A percentile compares a stretch with the other conserved stretches of the same genome.
Evolutionary conservation across 805 yeast species (phyloP).

Genomic region (Phaffomyces antillensis): DNA sequence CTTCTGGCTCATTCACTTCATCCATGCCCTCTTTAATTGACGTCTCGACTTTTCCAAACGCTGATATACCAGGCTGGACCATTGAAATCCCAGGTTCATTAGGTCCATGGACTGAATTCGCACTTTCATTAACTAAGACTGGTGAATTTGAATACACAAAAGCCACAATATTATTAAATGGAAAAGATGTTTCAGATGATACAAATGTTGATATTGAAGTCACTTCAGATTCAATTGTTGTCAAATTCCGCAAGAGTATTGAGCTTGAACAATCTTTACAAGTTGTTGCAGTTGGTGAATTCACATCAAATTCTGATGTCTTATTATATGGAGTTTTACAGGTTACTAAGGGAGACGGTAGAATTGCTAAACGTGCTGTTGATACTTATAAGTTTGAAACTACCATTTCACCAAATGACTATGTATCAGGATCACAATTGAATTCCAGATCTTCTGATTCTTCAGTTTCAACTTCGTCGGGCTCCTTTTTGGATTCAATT

Average conservation of each 20-base stretch:
- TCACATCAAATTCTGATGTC: neutral
- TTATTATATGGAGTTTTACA: neutral
- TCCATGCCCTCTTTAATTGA: no score
- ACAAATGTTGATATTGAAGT: neutral
- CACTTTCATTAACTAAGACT: constrained; percentile 2
- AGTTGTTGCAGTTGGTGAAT: neutral
- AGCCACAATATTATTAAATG: constrained; percentile 5
- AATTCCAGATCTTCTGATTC: neutral
- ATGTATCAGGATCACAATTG: neutral
- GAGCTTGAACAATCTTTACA: neutral
- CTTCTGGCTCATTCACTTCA: no score
- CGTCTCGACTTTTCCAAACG: constrained; percentile 1
- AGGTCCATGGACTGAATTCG: constrained; percentile 16
- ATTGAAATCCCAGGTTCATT: constrained; percentile 13
- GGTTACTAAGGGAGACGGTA: neutral
- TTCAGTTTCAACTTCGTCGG: neutral
- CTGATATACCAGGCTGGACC: constrained; percentile 10
- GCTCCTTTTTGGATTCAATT: neutral
- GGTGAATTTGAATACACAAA: constrained; percentile 6
- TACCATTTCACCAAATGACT: neutral
- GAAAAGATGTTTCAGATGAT: neutral
- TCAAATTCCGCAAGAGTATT: neutral
- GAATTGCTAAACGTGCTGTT: neutral
- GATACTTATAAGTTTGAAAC: neutral
- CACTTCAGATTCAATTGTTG: neutral